Conservation (phyloP, 78 protist genomes). For the Polysphondylium violaceum region DNA sequence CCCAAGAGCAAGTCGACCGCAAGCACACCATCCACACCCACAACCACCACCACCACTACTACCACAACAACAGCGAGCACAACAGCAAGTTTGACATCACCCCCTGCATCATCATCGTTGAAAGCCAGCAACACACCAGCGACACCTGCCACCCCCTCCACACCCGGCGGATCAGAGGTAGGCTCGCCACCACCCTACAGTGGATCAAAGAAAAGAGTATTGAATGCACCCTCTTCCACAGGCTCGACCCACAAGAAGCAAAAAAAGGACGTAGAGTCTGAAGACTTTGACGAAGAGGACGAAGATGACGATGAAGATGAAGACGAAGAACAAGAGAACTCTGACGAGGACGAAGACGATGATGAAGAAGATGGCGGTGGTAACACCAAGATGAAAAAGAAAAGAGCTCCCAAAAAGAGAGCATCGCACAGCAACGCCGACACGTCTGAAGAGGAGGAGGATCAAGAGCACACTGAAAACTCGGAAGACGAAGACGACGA, state of each 20-base stretch:
- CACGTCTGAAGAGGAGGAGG: conserved; percentile 9
- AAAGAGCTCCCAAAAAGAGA: not conserved
- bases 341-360: conserved; percentile 13
- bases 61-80: not conserved
- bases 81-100: not conserved
- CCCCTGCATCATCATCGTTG: not conserved
- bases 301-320: not conserved
- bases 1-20: not conserved
- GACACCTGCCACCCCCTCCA: not conserved
- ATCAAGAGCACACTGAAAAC: not conserved
- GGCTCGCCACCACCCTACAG: conserved; percentile 5
- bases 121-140: not conserved
- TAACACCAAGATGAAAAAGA: not conserved
- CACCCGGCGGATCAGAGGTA: not conserved
- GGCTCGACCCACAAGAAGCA: not conserved
- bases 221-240: not conserved
- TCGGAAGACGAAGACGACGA: not conserved
- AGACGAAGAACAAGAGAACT: not conserved
- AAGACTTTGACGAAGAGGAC: not conserved
- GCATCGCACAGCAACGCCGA: not conserved
- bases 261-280: not conserved
- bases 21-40: not conserved
- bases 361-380: not conserved
- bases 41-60: not conserved
- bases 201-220: not conserved